These are phyloP conservation scores for Sporothrix pallida DNA, from an alignment of 2,329 filamentous ascomycete species.

Conservation along the genomic window DNA sequence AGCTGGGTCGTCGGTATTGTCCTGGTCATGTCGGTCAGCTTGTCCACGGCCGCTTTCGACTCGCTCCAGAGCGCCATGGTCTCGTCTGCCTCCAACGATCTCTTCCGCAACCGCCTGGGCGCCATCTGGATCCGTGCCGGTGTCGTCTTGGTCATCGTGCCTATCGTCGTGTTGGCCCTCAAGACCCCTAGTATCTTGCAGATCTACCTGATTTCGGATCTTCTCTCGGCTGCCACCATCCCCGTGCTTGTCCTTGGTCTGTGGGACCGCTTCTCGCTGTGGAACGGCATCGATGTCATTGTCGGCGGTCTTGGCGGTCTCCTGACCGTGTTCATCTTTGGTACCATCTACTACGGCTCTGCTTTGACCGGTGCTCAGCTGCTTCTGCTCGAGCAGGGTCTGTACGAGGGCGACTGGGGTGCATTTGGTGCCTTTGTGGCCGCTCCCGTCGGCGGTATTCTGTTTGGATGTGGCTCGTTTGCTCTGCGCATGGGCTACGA, in stretches of 20 bases:
- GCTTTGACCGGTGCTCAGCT: slow-evolving; percentile 68
- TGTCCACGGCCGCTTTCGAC: slow-evolving; percentile 81
- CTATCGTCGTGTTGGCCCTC: slow-evolving; percentile 74
- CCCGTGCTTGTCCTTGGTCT: slow-evolving; percentile 78
- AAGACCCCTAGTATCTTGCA: slow-evolving; percentile 76
- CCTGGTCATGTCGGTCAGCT: slow-evolving; percentile 77
- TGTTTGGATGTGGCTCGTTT: slow-evolving; percentile 72
- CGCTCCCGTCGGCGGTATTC: slow-evolving; percentile 74
- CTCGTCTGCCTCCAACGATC: slow-evolving; percentile 80
- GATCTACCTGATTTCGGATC: slow-evolving; percentile 82
- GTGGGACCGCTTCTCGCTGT: slow-evolving; percentile 69
- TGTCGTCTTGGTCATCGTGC: slow-evolving; percentile 76
- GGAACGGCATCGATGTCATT: slow-evolving; percentile 81
- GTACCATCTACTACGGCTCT: slow-evolving; percentile 76
- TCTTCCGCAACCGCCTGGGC: slow-evolving; percentile 81
- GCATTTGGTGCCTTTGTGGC: slow-evolving; percentile 83
- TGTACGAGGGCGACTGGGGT: slow-evolving; percentile 80
- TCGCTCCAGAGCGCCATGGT: slow-evolving; percentile 80
- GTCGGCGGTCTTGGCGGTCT: slow-evolving; percentile 78
- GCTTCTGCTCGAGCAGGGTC: slow-evolving; percentile 72
- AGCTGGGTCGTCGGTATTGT: slow-evolving; percentile 83
- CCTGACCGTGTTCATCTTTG: slow-evolving; percentile 80
- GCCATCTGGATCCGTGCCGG: slow-evolving; percentile 73
- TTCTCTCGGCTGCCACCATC: slow-evolving; percentile 77
- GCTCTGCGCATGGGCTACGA: slow-evolving; percentile 64